phyloP scores from a whole-genome alignment of 108 stramenopile species.

The Cyclostephanos tholiformis region DNA sequence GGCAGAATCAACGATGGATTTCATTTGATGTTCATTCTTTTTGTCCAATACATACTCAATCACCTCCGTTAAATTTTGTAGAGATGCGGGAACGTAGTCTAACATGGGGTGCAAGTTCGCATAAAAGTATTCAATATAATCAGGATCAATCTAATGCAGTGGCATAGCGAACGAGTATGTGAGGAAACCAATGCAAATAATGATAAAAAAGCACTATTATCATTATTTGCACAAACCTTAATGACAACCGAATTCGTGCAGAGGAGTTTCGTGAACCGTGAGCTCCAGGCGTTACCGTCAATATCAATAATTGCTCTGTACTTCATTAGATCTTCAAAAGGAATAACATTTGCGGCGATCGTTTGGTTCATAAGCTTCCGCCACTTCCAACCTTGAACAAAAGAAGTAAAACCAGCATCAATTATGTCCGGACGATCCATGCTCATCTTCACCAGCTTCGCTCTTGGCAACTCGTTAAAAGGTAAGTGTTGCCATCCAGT shows the following conservation, averaged over 20 bases:
- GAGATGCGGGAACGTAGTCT: constrained; percentile 5
- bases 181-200: background rate
- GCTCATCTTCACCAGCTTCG: constrained; percentile 15
- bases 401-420: constrained; percentile 15
- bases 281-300: constrained; percentile 50
- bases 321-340: constrained; percentile 13
- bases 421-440: constrained; percentile 7
- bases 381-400: constrained; percentile 12
- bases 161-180: too few relatives aligned
- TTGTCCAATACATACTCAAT: constrained; percentile 11
- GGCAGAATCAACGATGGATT: constrained; percentile 5
- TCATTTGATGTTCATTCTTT: constrained; percentile 6
- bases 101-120: constrained; percentile 10
- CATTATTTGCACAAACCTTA: constrained; percentile 14
- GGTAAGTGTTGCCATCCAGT: background rate
- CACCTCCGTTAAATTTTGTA: constrained; percentile 8
- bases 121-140: constrained; percentile 15
- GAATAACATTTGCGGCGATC: background rate
- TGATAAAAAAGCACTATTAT: background rate
- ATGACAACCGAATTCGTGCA: constrained; percentile 50
- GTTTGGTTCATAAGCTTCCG: background rate
- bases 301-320: constrained; percentile 50
- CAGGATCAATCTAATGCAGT: constrained; percentile 7
- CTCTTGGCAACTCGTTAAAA: constrained; percentile 2
- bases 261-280: constrained; percentile 36